Evolutionary conservation across 495 filamentous ascomycete species (phyloP).

Genomic region (Opeltia flavorubescens): DNA sequence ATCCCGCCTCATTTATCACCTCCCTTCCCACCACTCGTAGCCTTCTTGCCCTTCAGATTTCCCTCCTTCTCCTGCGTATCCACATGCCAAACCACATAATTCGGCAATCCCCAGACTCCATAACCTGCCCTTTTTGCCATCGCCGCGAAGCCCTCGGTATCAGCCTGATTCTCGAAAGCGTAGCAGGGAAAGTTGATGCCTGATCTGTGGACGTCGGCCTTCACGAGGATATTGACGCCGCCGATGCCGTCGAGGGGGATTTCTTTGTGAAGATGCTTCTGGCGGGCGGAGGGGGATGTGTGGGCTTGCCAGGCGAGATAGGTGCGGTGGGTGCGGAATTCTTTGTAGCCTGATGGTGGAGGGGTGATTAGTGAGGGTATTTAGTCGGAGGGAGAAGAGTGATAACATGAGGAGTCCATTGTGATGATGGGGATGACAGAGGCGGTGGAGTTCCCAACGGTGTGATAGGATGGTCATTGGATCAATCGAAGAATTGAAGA

Average conservation of each 20-base stretch:
- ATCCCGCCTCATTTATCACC: too few species aligned
- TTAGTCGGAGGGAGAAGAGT: neutral
- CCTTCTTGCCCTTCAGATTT: slow-evolving; percentile 30
- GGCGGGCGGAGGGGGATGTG: slow-evolving; percentile 33
- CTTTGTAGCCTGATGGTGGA: slow-evolving; percentile 47
- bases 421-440: too few species aligned
- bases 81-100: slow-evolving; percentile 80
- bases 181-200: slow-evolving; percentile 81
- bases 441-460: too few species aligned
- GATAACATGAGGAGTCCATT: too few species aligned
- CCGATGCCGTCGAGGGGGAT: slow-evolving; percentile 69
- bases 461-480: too few species aligned
- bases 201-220: slow-evolving; percentile 61
- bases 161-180: slow-evolving; percentile 76
- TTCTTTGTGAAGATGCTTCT: slow-evolving; percentile 55
- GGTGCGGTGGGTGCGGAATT: slow-evolving; percentile 61
- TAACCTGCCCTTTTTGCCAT: slow-evolving; percentile 80
- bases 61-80: slow-evolving; percentile 74
- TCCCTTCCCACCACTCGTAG: neutral
- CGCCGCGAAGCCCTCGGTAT: slow-evolving; percentile 77
- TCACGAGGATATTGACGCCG: slow-evolving; percentile 72
- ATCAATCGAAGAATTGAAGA: too few species aligned
- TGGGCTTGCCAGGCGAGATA: slow-evolving; percentile 57
- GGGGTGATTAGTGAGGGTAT: neutral
- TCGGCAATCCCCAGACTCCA: slow-evolving; percentile 61